Base-by-base conservation (phyloP, 306 rosid genomes). In the Castanopsis chinensis region DNA sequence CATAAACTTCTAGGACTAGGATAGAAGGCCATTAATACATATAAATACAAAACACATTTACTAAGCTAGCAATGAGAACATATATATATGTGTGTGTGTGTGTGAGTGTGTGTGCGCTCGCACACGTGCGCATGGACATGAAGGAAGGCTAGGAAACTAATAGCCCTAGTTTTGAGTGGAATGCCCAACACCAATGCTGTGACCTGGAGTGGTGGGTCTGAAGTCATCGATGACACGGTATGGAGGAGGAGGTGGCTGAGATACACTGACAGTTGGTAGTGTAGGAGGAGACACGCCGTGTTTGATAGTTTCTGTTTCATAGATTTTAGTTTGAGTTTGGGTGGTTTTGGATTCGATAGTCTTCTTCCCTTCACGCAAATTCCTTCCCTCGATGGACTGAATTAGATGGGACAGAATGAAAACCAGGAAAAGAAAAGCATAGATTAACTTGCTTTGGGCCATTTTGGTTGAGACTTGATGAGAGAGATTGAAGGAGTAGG, bases 171-270 rank as follows among this genome's bases (percentile, higher is more conserved):
- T 60, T 32, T 86, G 67, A 78, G 71, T 6, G 68, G 78, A 65
- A 69, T 89, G 91, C 74, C 93, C 93, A 73, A 86, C 88, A 12
- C 92, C 91, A 13, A 91, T 92, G 82, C 96, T 90, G 78, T 87
- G 94, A 14, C 97, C 94, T 0, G 97, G 92, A 21, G 76, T 43
- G 0, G 94, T 92, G 52, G 97, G 94, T 53, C 97, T 73, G 79
- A 83, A 88, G 71, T 71, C 85, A 18, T n/a, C 64, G 13, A 80
- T 28, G 3, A 28, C 86, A 4, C 30, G 92, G 25, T 75, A 76
- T 0, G 79, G 81, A 6, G 82, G 51, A 3, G 90, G 87, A 4
- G 74, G 64, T 37, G 55, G 25, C 74, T 17, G 84, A 41, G 81
- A 45, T 77, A 72, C 78, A 33, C 71, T 79, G 20, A 61, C 32